These are phyloP conservation scores for Arthroderma uncinatum DNA, from an alignment of 2,329 filamentous ascomycete species.

Conservation along the genomic window DNA sequence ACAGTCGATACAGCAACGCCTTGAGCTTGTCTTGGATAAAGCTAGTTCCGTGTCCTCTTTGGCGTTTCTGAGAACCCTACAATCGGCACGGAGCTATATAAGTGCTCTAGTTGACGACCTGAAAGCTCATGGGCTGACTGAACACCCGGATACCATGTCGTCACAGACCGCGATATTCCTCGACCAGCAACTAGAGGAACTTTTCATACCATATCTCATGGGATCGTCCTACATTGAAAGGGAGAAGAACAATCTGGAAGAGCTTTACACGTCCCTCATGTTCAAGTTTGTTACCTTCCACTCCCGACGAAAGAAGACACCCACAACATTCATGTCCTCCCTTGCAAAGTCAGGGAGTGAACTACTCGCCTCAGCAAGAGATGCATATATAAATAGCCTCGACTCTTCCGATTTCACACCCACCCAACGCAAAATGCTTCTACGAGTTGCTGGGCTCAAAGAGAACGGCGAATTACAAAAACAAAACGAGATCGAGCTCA, in stretches of 20 bases:
- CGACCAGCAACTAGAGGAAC: conserved; percentile 57
- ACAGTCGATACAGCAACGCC: conserved; percentile 89
- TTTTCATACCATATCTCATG: conserved; percentile 56
- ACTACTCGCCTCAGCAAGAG: conserved; percentile 73
- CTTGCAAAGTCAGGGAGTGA: conserved; percentile 84
- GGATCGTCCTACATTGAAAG: conserved; percentile 56
- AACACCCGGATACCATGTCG: conserved; percentile 84
- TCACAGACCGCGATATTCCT: conserved; percentile 64
- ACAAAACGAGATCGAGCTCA: conserved; percentile 79
- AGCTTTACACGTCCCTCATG: conserved; percentile 77
- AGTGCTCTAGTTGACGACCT: conserved; percentile 79
- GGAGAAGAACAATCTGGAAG: conserved; percentile 58
- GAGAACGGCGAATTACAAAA: conserved; percentile 54
- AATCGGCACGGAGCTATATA: conserved; percentile 84
- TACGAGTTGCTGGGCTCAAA: conserved; percentile 72
- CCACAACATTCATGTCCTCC: conserved; percentile 84
- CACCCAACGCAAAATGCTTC: conserved; percentile 81
- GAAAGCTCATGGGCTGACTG: conserved; percentile 86
- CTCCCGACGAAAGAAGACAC: conserved; percentile 63
- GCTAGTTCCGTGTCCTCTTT: conserved; percentile 83
- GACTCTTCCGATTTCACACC: conserved; percentile 79
- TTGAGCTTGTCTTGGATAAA: conserved; percentile 94
- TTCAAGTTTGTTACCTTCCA: conserved; percentile 98
- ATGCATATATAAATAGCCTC: conserved; percentile 79
- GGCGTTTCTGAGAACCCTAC: conserved; percentile 79